Conservation (phyloP, 2,329 filamentous ascomycete species). For the Rutstroemia sp. region DNA sequence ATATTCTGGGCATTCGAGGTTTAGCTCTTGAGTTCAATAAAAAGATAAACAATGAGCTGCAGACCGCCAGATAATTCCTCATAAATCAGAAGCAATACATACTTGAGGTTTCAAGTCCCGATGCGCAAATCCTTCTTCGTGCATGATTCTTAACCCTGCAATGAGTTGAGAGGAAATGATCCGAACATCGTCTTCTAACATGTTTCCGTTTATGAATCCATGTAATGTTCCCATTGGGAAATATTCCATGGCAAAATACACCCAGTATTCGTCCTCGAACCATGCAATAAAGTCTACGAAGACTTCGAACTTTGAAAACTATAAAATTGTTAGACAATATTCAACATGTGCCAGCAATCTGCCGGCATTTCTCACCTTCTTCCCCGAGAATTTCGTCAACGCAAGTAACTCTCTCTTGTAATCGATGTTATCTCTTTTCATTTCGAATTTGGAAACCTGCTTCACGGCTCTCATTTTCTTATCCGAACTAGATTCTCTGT, state of each 20-base stretch:
- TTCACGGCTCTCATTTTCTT: not conserved
- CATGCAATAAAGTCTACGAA: not conserved
- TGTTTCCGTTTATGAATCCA: conserved; percentile 1
- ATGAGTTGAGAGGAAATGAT: not conserved
- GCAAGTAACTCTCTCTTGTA: no score
- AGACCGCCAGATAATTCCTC: no score
- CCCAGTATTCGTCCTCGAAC: not conserved
- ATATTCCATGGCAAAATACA: not conserved
- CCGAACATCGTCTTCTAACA: not conserved
- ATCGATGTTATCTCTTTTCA: no score
- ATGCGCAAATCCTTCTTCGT: not conserved
- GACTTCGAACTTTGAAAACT: no score
- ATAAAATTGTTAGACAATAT: no score
- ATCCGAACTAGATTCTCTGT: no score
- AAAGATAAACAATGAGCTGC: no score
- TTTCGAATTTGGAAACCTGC: no score
- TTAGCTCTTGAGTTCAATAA: no score
- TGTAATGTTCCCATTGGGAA: conserved; percentile 2
- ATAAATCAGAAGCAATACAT: not conserved
- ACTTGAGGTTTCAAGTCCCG: conserved; percentile 11
- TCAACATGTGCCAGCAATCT: no score
- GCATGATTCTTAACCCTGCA: not conserved
- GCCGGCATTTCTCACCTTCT: no score
- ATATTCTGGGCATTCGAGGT: conserved; percentile 4
- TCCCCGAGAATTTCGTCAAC: no score